Evolutionary conservation across 345 rosid genomes (phyloP).

Genomic region (Acer negundo): DNA sequence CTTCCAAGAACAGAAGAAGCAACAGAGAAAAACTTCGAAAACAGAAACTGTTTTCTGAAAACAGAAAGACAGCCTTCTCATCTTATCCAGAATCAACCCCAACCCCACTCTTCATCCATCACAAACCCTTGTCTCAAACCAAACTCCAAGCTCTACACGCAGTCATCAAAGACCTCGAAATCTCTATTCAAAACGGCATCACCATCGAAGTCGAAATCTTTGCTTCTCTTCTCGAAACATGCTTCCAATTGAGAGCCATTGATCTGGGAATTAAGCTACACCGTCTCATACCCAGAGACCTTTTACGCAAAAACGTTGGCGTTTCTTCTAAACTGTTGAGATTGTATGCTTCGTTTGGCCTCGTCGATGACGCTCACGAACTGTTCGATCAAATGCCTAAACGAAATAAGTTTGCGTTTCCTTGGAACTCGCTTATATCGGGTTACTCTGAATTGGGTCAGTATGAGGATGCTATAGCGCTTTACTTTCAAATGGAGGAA

Average conservation of each 20-base stretch:
- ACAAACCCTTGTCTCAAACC: slow-evolving; percentile 37
- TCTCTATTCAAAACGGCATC: slow-evolving; percentile 54
- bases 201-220: slow-evolving; percentile 55
- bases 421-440: slow-evolving; percentile 88
- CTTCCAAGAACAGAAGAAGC: slow-evolving; percentile 39
- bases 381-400: slow-evolving; percentile 80
- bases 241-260: slow-evolving; percentile 56
- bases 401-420: slow-evolving; percentile 54
- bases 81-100: slow-evolving; percentile 50
- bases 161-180: slow-evolving; percentile 58
- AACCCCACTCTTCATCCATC: slow-evolving; percentile 50
- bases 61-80: slow-evolving; percentile 25
- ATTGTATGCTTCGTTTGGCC: slow-evolving; percentile 54
- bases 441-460: slow-evolving; percentile 69
- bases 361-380: slow-evolving; percentile 60
- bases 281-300: slow-evolving; percentile 50
- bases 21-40: slow-evolving; percentile 34
- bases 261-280: slow-evolving; percentile 60
- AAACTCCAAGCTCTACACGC: slow-evolving; percentile 61
- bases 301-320: slow-evolving; percentile 55
- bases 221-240: slow-evolving; percentile 71
- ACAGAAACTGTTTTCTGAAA: slow-evolving; percentile 20
- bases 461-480: slow-evolving; percentile 79
- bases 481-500: slow-evolving; percentile 91
- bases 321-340: slow-evolving; percentile 65